These are phyloP conservation scores for Ziziphus jujuba DNA, from an alignment of 306 rosid genomes.

Conservation along the genomic window DNA sequence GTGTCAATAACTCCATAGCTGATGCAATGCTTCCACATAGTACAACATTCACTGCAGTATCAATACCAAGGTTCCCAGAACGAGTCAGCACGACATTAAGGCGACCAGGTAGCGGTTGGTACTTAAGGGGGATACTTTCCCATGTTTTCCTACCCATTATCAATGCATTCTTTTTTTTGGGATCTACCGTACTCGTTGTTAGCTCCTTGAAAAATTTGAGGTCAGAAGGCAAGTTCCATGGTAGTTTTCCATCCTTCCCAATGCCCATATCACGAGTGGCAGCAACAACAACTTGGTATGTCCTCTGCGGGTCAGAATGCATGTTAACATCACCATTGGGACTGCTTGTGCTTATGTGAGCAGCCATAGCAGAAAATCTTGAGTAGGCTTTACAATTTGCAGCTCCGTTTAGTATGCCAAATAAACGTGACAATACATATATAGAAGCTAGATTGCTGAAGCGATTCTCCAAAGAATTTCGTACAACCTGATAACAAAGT, in stretches of 20 bases:
- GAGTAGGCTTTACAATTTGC: background rate
- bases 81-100: constrained; percentile 93
- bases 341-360: constrained; percentile 41
- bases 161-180: constrained; percentile 80
- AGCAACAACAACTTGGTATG: constrained; percentile 87
- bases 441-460: constrained; percentile 4
- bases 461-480: background rate
- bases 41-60: constrained; percentile 86
- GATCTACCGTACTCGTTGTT: constrained; percentile 64
- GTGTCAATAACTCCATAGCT: constrained; percentile 84
- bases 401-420: background rate
- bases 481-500: background rate
- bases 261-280: constrained; percentile 86
- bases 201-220: constrained; percentile 67
- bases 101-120: constrained; percentile 78
- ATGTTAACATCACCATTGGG: constrained; percentile 47
- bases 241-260: constrained; percentile 81
- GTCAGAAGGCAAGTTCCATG: constrained; percentile 86
- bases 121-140: constrained; percentile 73
- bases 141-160: constrained; percentile 95
- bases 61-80: constrained; percentile 88
- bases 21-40: constrained; percentile 83
- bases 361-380: constrained; percentile 55
- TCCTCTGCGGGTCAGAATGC: constrained; percentile 62
- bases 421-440: constrained; percentile 2